Evolutionary conservation across 2,329 filamentous ascomycete species (phyloP), one percentile per base, ranked within the genome.

Genomic region (Fusarium sp.): DNA sequence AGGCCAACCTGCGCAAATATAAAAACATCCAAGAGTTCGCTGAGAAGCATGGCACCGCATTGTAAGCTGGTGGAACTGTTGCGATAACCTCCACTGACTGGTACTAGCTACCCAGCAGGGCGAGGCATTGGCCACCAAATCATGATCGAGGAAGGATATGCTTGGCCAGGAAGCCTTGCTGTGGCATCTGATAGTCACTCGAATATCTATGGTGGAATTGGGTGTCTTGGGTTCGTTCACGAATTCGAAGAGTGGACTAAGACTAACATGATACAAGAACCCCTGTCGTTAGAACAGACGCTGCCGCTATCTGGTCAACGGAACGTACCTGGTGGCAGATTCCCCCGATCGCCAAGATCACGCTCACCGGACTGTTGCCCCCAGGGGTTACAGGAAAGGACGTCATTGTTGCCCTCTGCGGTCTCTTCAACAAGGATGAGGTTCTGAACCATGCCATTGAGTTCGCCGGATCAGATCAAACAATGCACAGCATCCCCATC

Each of bases 391-490:
- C 93, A 0, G 96, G 95, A 34, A 98, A 99, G 83, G 97, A 98
- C 82, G 93, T 98, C 14, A 98, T 98, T 75, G 90, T 98, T 30
- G 94, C 95, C 1, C 88, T 98, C 1, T 97, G 94, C 76, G 94
- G 93, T 1, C 84, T 98, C 0, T 97, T 98, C 86, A 93, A 94
- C 83, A 91, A 93, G 64, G 93, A 95, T 76, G 94, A 98, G 52
- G 96, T 98, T 0, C 87, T 98, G 16, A 98, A 98, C 84, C 95
- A 98, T 80, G 91, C 91, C 6, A 92, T 98, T 70, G 96, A 98
- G 80, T 98, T 98, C 79, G 91, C 91, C 0, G 96, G 95, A 14
- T 91, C 92, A 0, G 91, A 94, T 73, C 88, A 95, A 80, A 97
- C 95, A 0, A 89, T 97, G 87, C 80, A 84, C 50, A 95, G 89